A percentile compares a stretch with the other conserved stretches of the same genome.
These are phyloP conservation scores for Pythium apleroticum DNA, from an alignment of 352 stramenopile genomes.

Conservation along the genomic window DNA sequence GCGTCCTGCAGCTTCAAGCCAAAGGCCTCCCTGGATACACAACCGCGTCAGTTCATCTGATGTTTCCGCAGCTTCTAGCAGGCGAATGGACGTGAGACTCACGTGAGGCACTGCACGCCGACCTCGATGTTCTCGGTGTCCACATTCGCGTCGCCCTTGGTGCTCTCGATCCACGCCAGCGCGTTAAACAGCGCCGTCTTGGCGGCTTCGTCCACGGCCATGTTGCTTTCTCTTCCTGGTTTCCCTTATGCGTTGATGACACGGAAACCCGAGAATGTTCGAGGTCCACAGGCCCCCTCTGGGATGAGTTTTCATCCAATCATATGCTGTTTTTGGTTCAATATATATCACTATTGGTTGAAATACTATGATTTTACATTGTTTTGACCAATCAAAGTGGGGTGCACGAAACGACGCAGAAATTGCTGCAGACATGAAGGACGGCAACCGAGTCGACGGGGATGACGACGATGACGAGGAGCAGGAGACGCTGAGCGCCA, in stretches of 20 bases:
- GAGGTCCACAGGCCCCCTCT: neutral
- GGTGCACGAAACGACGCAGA: neutral
- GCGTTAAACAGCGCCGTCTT: constrained; percentile 73
- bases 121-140: constrained; percentile 67
- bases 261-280: constrained; percentile 4
- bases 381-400: neutral
- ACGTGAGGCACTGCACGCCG: constrained; percentile 62
- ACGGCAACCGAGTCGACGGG: neutral
- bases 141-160: constrained; percentile 56
- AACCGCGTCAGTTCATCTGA: neutral
- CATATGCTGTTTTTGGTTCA: neutral
- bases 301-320: constrained; percentile 8
- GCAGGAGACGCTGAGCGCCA: constrained; percentile 21
- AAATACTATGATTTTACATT: neutral
- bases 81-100: constrained; percentile 19
- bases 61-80: neutral
- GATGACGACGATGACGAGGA: constrained; percentile 15
- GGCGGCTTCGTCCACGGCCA: constrained; percentile 35
- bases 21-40: constrained; percentile 59
- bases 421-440: neutral
- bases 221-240: constrained; percentile 10
- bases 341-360: neutral
- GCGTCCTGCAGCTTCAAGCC: constrained; percentile 56
- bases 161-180: constrained; percentile 64
- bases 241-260: constrained; percentile 8